These are phyloP conservation scores for Globisporangium alternatum DNA, from an alignment of 352 stramenopile species.

Conservation along the genomic window DNA sequence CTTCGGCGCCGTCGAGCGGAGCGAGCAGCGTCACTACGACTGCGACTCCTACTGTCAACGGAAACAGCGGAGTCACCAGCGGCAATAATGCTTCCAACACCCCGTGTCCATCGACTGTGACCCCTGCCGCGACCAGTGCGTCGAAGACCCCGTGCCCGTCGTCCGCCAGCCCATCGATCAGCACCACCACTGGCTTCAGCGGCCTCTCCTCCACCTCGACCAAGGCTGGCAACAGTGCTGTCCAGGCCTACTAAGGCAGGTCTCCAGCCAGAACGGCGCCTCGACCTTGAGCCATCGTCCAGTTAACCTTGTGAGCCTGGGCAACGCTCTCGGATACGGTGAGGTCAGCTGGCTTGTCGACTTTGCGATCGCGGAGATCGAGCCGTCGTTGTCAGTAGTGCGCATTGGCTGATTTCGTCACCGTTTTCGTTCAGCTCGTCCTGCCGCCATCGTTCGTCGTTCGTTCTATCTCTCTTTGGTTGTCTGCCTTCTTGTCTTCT, in stretches of 20 bases:
- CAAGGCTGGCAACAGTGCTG: background rate
- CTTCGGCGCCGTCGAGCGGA: constrained; percentile 1
- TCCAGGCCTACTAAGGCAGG: background rate
- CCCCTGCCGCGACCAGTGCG: background rate
- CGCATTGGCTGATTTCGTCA: too few species aligned
- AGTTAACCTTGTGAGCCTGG: background rate
- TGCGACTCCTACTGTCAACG: constrained; percentile 9
- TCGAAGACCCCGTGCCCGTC: constrained; percentile 1
- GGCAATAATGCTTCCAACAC: background rate
- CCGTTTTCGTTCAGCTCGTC: too few species aligned
- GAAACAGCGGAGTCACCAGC: background rate
- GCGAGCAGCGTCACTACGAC: background rate
- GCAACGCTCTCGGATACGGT: too few species aligned
- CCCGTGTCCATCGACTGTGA: background rate
- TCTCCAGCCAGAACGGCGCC: background rate
- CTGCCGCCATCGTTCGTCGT: too few species aligned
- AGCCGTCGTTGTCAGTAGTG: too few species aligned
- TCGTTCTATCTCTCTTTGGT: too few species aligned
- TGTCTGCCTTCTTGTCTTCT: too few species aligned
- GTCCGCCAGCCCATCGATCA: background rate
- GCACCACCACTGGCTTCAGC: background rate
- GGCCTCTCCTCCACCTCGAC: background rate
- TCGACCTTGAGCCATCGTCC: too few species aligned
- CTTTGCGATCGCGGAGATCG: too few species aligned
- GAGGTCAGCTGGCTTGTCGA: too few species aligned